phyloP scores from a whole-genome alignment of 257 asterid genomes.

The Solanum commersonii region DNA sequence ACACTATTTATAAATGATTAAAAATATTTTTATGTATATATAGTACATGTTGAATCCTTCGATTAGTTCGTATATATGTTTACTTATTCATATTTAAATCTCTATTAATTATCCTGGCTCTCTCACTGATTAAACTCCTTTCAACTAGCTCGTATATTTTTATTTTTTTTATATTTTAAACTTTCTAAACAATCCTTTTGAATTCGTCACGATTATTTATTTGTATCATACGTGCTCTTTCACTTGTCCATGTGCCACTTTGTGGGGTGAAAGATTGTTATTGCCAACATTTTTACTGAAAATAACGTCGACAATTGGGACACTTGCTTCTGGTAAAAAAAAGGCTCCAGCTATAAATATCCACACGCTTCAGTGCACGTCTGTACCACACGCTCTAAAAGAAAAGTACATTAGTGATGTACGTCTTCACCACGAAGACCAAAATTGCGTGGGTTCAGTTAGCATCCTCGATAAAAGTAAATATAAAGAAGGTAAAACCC shows the following conservation, averaged over 20 bases:
- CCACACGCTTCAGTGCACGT: neutral
- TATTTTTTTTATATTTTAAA: no score
- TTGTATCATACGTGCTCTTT: constrained; percentile 5
- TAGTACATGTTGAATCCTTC: no score
- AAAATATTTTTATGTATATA: neutral
- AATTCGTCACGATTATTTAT: neutral
- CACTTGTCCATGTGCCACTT: constrained; percentile 22
- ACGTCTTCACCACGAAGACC: neutral
- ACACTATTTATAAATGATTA: neutral
- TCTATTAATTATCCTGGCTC: accelerated
- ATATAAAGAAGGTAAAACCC: constrained; percentile 40
- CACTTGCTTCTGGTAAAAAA: neutral
- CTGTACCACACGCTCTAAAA: neutral
- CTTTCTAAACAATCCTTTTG: accelerated
- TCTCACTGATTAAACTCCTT: no score
- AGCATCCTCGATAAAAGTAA: constrained; percentile 23
- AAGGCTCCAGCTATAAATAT: neutral
- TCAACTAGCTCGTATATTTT: no score
- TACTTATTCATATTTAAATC: no score
- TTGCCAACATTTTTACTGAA: constrained; percentile 10
- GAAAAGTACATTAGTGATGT: neutral
- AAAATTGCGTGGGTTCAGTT: constrained; percentile 1
- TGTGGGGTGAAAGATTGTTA: constrained; percentile 24
- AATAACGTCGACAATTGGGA: neutral
- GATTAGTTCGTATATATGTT: no score